Evolutionary conservation across 2,329 filamentous ascomycete genomes (phyloP), one percentile per base, ranked within the genome.

Genomic region (Aspergillus unguis): DNA sequence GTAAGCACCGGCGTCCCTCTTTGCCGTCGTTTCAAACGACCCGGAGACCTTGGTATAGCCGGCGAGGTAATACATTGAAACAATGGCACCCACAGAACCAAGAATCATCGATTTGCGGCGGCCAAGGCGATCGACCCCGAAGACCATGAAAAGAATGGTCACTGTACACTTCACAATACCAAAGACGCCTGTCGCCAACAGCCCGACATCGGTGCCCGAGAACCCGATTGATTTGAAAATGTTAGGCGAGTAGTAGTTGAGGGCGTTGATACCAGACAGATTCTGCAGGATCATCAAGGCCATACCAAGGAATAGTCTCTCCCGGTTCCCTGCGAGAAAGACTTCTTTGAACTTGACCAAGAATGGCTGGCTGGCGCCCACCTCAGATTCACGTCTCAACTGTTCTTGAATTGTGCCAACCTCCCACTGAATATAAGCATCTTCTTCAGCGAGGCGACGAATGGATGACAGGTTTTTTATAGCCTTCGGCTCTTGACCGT

Each of bases 261-360:
- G 85, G n/a, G 87, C 86, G 60, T 90, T 90, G 72, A 90, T 90
- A 5, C 87, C 87, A 3, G 75, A 79, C 44, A 85, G 85, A 60
- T 92, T 92, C 71, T 92, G 88, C 79, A 36, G 33, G 4, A 36
- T 10, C 33, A 36, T 36, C 85, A 90, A 17, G 17, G 17, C 17
- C 17, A 17, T 17, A 17, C 17, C 17, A 17, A 17, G 17, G 17
- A 17, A 17, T 17, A 17, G 17, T 17, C 17, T 17, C 17, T 17
- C 17, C 17, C 17, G 17, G 17, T 17, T 17, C 17, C 17, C 17
- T 17, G 17, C 17, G 17, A 17, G 17, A 17, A 17, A 17, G 17
- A 17, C 17, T 17, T 17, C 17, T 17, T 17, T 17, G 17, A 17
- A 17, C 17, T 17, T 17, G 17, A 17, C 17, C 17, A 17, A 17